Base-by-base conservation (phyloP, 1,139 yeast species). In the Nakaseomyces kungkrabaensis region DNA sequence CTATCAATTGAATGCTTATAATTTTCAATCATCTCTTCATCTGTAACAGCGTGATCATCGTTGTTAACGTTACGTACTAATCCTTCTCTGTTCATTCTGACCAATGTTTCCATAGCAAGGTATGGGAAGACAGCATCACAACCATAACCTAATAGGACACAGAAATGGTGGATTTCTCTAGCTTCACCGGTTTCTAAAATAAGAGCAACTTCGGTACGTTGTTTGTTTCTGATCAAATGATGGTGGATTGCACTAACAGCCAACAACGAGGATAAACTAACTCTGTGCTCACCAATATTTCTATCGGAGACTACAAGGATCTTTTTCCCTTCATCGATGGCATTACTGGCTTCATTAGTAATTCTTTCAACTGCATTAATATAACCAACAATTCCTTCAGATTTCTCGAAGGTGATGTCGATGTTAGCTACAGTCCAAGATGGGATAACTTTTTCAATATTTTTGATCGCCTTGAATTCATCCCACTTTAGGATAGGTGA, bases 211-310 rank as follows among this genome's bases (percentile, higher is more conserved):
- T 88, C 87, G 37, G 97, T 86, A 71, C 98, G 89, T 69, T 87
- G 95, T 73, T 90, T 92, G 68, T 89, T 95, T 70, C 96, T 81
- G 54, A 92, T 96, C 68, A 92, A 77, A 68, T 89, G 96, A 69
- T 92, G 97, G 71, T 92, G 98, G 51, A 92, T 95, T 37, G 97
- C 94, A 72, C 97, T 97, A 51, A 85, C 76, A n/a, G 98, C 97
- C 59, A 90, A 77, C 61, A 92, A 73, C n/a, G 96, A 87, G 49
- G 95, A 84, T 45, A 92, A 79, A 27, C 97, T 81, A 42, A 92
- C 79, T 56, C 90, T 79, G 37, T 77, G 73, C 24, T 78, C 73
- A 49, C 76, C 68, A 46, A 87, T 73, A 32, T 72, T 72, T 57
- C 81, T 77, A 71, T 92, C 98, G 53, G 90, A 77, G 53, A 92